Evolutionary conservation across 805 yeast genomes (phyloP).

Genomic region (Monosporozyma unispora): DNA sequence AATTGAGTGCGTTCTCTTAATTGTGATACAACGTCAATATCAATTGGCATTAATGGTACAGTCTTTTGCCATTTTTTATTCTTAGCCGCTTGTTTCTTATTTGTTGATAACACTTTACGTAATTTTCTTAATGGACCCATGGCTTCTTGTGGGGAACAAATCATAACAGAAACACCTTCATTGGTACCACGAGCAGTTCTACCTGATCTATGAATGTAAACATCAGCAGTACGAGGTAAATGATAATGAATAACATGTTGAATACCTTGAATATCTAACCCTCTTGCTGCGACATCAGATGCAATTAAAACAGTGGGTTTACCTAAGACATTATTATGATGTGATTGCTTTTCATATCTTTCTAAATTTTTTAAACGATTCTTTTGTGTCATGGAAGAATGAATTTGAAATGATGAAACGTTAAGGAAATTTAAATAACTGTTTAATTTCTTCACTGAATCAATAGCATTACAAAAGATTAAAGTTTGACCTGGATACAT

Average conservation of each 20-base stretch:
- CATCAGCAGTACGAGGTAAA: conserved; percentile 88
- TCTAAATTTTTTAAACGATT: conserved; percentile 83
- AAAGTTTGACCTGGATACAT: conserved; percentile 84
- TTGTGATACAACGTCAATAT: conserved; percentile 61
- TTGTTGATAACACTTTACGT: conserved; percentile 42
- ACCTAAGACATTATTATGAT: conserved; percentile 32
- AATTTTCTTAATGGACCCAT: conserved; percentile 78
- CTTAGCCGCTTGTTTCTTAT: conserved; percentile 7
- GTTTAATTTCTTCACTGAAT: conserved; percentile 78
- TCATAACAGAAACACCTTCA: conserved; percentile 90
- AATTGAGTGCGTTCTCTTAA: conserved; percentile 57
- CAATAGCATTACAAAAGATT: conserved; percentile 92
- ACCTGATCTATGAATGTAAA: conserved; percentile 92
- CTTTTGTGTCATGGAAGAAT: conserved; percentile 91
- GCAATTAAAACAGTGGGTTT: conserved; percentile 68
- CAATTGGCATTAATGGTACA: conserved; percentile 66
- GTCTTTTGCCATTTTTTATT: conserved; percentile 41
- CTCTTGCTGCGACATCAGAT: conserved; percentile 97
- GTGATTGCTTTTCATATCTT: conserved; percentile 35
- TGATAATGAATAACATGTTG: conserved; percentile 95
- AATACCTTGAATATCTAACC: conserved; percentile 83
- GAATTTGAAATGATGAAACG: conserved; percentile 66
- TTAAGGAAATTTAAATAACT: conserved; percentile 65
- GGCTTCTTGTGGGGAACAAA: conserved; percentile 91
- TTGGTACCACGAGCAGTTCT: conserved; percentile 95